phyloP scores from a whole-genome alignment of 257 asterid genomes.

The Echites panduratus region DNA sequence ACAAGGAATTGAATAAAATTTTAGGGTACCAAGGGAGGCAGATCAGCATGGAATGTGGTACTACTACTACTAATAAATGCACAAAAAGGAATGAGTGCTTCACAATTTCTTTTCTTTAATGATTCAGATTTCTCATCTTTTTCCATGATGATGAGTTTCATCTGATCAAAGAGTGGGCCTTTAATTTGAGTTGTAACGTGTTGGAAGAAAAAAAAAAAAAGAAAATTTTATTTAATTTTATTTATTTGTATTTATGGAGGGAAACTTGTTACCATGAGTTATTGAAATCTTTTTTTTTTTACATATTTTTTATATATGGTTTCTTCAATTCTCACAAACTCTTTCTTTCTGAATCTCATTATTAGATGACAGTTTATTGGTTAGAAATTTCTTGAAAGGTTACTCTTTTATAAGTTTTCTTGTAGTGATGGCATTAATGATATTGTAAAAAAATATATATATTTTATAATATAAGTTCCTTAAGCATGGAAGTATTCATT shows the following conservation, averaged over 20 bases:
- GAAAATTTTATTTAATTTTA: not conserved
- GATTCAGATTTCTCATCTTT: constrained; percentile 27
- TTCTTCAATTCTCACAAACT: not conserved
- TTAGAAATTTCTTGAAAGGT: not conserved
- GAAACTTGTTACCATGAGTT: constrained; percentile 9
- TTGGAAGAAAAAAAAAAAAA: constrained; percentile 15
- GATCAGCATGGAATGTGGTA: constrained; percentile 6
- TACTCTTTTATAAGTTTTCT: not conserved
- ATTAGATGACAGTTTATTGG: constrained; percentile 21
- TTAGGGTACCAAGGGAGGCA: constrained; percentile 2
- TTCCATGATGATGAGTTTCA: constrained; percentile 39
- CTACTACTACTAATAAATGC: not conserved
- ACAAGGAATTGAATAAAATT: not conserved
- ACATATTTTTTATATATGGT: not conserved
- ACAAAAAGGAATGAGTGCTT: not conserved
- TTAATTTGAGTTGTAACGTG: constrained; percentile 26
- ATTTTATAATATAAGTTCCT: no score
- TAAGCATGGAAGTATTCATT: no score
- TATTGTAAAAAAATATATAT: no score
- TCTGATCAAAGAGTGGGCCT: constrained; percentile 56
- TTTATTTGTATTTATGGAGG: constrained; percentile 23
- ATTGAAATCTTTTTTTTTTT: constrained; percentile 5
- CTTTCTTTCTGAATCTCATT: not conserved
- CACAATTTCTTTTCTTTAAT: constrained; percentile 11
- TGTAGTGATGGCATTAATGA: not conserved